These are phyloP conservation scores for Cephaloascus fragrans DNA, from an alignment of 805 yeast genomes.

Conservation along the genomic window DNA sequence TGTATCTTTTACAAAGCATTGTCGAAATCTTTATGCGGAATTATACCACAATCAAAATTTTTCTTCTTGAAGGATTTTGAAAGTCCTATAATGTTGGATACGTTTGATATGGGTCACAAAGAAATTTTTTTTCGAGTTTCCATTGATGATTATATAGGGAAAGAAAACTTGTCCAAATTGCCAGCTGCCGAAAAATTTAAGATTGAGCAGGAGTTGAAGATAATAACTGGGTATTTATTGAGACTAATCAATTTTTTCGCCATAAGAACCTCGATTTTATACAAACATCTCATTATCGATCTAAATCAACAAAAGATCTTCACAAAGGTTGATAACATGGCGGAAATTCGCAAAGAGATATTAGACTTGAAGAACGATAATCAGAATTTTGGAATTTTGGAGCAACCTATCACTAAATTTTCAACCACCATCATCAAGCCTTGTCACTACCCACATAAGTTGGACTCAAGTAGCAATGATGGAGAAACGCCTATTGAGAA, in stretches of 20 bases:
- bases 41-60: conserved; percentile 29
- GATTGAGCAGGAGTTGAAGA: conserved; percentile 8
- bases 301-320: conserved; percentile 4
- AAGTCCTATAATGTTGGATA: conserved; percentile 26
- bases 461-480: not conserved
- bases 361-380: conserved; percentile 7
- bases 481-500: not conserved
- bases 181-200: not conserved
- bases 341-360: conserved; percentile 6
- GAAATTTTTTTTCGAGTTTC: conserved; percentile 12
- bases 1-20: conserved; percentile 21
- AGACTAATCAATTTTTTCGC: conserved; percentile 20
- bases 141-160: conserved; percentile 14
- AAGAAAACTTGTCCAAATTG: conserved; percentile 9
- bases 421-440: conserved; percentile 3
- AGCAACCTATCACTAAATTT: conserved; percentile 8
- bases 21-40: conserved; percentile 21
- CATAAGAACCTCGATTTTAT: conserved; percentile 16
- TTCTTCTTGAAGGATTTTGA: conserved; percentile 29
- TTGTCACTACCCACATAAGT: conserved; percentile 5
- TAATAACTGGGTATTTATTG: conserved; percentile 17
- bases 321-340: conserved; percentile 11
- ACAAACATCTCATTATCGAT: conserved; percentile 18
- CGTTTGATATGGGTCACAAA: not conserved
- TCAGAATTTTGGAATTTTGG: conserved; percentile 7